These are phyloP conservation scores for Trypanosoma avium DNA, from an alignment of 208 protist genomes.

Conservation along the genomic window DNA sequence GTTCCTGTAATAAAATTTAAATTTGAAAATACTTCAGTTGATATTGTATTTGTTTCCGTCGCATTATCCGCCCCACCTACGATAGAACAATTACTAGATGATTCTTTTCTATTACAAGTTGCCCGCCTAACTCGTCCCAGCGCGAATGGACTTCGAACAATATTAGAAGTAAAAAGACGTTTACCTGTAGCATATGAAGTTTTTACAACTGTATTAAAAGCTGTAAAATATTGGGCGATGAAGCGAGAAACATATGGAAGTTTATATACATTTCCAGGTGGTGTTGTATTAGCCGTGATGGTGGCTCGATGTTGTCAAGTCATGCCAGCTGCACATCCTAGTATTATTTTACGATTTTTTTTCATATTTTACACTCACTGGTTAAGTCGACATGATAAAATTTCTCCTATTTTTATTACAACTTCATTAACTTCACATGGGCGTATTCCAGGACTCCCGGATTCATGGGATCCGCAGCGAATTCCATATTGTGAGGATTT, in stretches of 20 bases:
- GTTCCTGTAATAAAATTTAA: conserved; percentile 85
- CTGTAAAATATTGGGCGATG: conserved; percentile 82
- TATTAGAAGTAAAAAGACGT: conserved; percentile 59
- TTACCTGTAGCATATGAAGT: conserved; percentile 44
- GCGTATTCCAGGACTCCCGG: conserved; percentile 62
- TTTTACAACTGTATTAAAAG: conserved; percentile 60
- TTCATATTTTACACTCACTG: conserved; percentile 79
- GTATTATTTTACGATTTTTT: conserved; percentile 88
- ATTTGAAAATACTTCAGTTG: conserved; percentile 52
- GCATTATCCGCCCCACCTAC: conserved; percentile 49
- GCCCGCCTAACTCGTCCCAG: conserved; percentile 45
- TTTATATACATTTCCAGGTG: conserved; percentile 95
- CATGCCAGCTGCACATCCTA: conserved; percentile 77
- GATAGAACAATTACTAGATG: conserved; percentile 45
- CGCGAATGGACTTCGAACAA: conserved; percentile 79
- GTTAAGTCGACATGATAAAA: conserved; percentile 40
- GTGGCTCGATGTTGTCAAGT: conserved; percentile 94
- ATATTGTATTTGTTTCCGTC: conserved; percentile 76
- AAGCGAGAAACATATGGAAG: conserved; percentile 95
- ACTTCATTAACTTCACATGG: conserved; percentile 17
- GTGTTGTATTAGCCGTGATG: conserved; percentile 95
- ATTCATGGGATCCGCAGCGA: conserved; percentile 45
- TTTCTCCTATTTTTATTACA: conserved; percentile 72
- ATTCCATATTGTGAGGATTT: conserved; percentile 66
- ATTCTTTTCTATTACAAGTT: conserved; percentile 62